Base-by-base conservation (phyloP, 148 eudicot species). In the Amaranthus palmeri region DNA sequence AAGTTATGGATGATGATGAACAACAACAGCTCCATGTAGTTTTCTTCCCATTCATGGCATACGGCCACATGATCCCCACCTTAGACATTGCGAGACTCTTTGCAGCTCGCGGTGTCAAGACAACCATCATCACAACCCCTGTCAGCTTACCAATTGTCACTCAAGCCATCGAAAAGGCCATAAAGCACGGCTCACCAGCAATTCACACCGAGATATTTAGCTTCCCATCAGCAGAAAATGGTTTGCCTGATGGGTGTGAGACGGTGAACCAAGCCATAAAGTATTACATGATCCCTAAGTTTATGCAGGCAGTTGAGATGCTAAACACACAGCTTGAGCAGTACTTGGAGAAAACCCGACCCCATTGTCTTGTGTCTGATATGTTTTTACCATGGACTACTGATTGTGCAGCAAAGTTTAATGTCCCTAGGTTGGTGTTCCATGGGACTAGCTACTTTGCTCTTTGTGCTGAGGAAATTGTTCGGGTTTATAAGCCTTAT, bases 21-120 rank as follows among this genome's bases (percentile, higher is more conserved):
- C 12, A 25, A 54, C 25, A 15, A 6, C 67, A 73, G 44, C 87
- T 86, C 40, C 89, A 87, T 65, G 76, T 82, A 14, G 71, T 78
- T 68, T 76, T 89, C 71, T 72, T 89, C 53, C 91, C 90, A 43
- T 8, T 81, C 53, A 50, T 80, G 80, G 85, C 81, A 47, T 74
- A 67, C n/a, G 96, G 96, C 66, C 92, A 90, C 70, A 80, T 81
- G 85, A 84, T 87, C 53, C 90, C 92, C 41, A 60, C 60, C 46
- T 48, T 83, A 4, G 85, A 88, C 82, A 83, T 86, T 9, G 92
- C 85, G 6, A 81, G 70, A 52, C 80, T 83, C 3, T 88, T 90
- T 55, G 68, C 84, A 48, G 44, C 85, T 25, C 80, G 78, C 0
- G 85, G 89, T 49, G 77, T 86, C 42, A 78, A 69, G 60, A 43